Evolutionary conservation across 176 grass and related monocot genomes (phyloP).

Genomic region (Triticum urartu): DNA sequence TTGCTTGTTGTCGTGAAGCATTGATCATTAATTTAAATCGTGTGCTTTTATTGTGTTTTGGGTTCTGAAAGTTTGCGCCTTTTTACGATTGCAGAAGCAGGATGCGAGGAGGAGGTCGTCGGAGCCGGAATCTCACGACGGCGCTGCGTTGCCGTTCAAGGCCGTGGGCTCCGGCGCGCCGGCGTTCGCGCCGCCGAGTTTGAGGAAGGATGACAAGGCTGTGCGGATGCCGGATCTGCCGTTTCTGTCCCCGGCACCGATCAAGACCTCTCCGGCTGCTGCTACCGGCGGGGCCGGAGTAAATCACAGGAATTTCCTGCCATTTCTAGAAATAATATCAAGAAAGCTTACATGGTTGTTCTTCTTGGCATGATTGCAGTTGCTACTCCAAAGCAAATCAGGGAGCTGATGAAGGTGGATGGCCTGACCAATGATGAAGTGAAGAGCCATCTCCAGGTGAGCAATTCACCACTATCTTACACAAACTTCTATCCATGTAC

Average conservation of each 20-base stretch:
- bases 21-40: neutral
- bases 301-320: neutral
- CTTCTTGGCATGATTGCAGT: constrained; percentile 46
- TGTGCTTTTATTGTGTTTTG: neutral
- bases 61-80: constrained; percentile 14
- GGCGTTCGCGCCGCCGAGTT: constrained; percentile 31
- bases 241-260: constrained; percentile 29
- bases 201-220: constrained; percentile 33
- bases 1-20: neutral
- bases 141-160: constrained; percentile 41
- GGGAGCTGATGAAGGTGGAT: constrained; percentile 94
- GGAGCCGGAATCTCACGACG: constrained; percentile 1
- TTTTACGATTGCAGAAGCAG: constrained; percentile 34
- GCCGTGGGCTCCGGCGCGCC: constrained; percentile 33
- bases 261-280: constrained; percentile 10
- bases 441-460: constrained; percentile 98
- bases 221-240: constrained; percentile 44
- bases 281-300: neutral
- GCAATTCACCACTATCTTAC: neutral
- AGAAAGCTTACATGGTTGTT: neutral
- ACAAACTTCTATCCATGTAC: neutral
- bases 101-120: constrained; percentile 21
- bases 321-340: neutral
- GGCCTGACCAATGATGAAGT: constrained; percentile 97
- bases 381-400: constrained; percentile 95